phyloP scores from a whole-genome alignment of 1,284 basidiomycete genomes.

The Inonotus hispidus region DNA sequence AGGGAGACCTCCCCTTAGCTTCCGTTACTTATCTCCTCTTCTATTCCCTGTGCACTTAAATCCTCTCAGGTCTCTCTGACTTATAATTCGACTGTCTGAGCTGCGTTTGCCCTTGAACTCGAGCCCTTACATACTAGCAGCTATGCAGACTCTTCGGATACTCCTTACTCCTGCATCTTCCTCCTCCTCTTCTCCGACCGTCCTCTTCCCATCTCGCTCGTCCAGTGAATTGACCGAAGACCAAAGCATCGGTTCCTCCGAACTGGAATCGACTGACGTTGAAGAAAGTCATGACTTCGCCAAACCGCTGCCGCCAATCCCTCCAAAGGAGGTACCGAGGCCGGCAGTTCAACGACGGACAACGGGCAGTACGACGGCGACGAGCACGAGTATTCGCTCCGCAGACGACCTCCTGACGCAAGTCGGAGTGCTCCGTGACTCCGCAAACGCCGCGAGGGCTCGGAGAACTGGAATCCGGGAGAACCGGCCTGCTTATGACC shows the following conservation, averaged over 20 bases:
- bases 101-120: background rate
- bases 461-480: slow-evolving; percentile 4
- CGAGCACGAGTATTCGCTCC: background rate
- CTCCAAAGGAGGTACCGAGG: background rate
- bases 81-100: background rate
- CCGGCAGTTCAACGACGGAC: background rate
- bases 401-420: slow-evolving; percentile 6
- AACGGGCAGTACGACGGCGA: background rate
- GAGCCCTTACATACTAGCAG: background rate
- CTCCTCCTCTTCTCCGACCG: background rate
- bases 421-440: slow-evolving; percentile 2
- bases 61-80: background rate
- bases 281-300: background rate
- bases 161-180: background rate
- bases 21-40: background rate
- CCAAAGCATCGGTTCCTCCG: background rate
- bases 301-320: background rate
- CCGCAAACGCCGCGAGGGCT: slow-evolving; percentile 5
- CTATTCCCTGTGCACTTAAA: background rate
- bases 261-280: background rate
- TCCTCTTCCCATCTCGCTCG: background rate
- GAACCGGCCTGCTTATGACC: background rate
- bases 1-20: background rate
- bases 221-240: background rate
- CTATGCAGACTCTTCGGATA: background rate